Conservation (phyloP, 1,284 basidiomycete species). For the Leccinum fallax region DNA sequence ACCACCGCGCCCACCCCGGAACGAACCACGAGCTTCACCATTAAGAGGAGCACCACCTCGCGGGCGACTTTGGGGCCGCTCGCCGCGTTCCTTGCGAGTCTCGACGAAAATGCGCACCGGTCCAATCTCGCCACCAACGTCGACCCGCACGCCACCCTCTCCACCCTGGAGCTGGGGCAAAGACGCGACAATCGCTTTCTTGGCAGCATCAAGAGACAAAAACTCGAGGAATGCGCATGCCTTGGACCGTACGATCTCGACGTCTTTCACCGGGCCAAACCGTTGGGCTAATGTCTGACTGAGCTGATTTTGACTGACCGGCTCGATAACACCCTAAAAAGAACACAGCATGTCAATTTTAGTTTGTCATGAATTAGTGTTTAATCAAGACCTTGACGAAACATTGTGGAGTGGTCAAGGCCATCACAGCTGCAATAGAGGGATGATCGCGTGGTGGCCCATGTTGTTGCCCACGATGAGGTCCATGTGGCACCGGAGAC, state of each 20-base stretch:
- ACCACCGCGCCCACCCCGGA: constrained; percentile 39
- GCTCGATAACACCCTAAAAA: constrained; percentile 71
- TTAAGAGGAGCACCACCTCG: constrained; percentile 49
- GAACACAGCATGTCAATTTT: constrained; percentile 5
- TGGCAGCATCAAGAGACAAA: constrained; percentile 74
- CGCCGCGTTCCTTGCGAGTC: constrained; percentile 86
- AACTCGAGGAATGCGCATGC: constrained; percentile 98
- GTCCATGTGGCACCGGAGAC: constrained; percentile 49
- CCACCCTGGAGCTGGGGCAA: constrained; percentile 71
- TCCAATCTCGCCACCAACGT: constrained; percentile 52
- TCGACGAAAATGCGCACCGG: constrained; percentile 76
- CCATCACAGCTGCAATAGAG: constrained; percentile 56
- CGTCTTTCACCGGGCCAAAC: constrained; percentile 87
- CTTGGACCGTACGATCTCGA: constrained; percentile 87
- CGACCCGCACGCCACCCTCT: constrained; percentile 85
- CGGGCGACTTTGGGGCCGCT: constrained; percentile 57
- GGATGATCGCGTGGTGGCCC: constrained; percentile 43
- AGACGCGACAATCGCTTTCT: constrained; percentile 80
- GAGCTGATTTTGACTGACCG: constrained; percentile 66
- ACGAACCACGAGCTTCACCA: constrained; percentile 44
- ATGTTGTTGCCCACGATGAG: constrained; percentile 34
- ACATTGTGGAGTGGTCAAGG: constrained; percentile 70
- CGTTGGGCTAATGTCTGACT: constrained; percentile 59
- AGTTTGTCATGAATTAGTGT: not conserved
- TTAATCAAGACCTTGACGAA: constrained; percentile 78